These are phyloP conservation scores for Tetrapisispora fleetii DNA, from an alignment of 805 yeast species.

Conservation along the genomic window DNA sequence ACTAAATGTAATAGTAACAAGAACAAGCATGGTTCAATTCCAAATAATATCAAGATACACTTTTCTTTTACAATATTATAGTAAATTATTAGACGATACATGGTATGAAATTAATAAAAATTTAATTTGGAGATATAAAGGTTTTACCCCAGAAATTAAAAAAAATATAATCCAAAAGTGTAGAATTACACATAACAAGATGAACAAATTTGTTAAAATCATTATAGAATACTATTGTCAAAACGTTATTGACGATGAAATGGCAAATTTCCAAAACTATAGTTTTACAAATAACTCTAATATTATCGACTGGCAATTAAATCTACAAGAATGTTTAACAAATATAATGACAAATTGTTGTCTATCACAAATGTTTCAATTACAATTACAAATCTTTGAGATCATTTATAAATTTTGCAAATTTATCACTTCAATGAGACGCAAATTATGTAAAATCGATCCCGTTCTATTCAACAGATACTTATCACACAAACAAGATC, in stretches of 20 bases:
- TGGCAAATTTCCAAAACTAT: constrained; percentile 5
- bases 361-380: constrained; percentile 17
- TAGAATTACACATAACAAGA: constrained; percentile 42
- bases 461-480: constrained; percentile 9
- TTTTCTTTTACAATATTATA: constrained; percentile 51
- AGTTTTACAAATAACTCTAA: not conserved
- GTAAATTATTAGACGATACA: constrained; percentile 47
- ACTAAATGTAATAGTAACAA: constrained; percentile 59
- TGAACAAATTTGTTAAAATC: constrained; percentile 27
- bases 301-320: constrained; percentile 14
- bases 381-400: constrained; percentile 26
- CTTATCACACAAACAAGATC: not conserved
- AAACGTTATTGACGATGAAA: constrained; percentile 19
- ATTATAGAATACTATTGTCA: constrained; percentile 19
- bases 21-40: constrained; percentile 63
- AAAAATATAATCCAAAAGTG: constrained; percentile 47
- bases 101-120: constrained; percentile 60
- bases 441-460: constrained; percentile 14
- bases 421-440: constrained; percentile 21
- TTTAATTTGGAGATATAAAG: constrained; percentile 52
- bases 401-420: constrained; percentile 25
- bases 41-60: constrained; percentile 72
- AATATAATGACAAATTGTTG: constrained; percentile 24
- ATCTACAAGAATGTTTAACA: constrained; percentile 19
- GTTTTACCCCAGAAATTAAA: constrained; percentile 35